phyloP scores from a whole-genome alignment of 2,329 filamentous ascomycete species.

The Emmonsiellopsis sp. region DNA sequence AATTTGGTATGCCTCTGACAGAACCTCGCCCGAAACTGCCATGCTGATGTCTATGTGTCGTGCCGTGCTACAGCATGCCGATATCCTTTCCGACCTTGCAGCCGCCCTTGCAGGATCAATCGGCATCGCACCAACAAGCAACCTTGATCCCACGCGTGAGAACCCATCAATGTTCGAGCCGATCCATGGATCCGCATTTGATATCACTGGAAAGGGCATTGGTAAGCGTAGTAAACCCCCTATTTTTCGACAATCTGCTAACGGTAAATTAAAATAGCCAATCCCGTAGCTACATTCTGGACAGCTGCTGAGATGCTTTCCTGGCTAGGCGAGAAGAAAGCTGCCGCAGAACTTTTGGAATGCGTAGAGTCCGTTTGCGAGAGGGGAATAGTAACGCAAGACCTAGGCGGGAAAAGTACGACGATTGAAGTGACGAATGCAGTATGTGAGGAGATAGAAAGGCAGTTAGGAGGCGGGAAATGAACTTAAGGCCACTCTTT shows the following conservation, averaged over 20 bases:
- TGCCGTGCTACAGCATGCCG: conserved; percentile 37
- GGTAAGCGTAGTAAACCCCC: conserved; percentile 5
- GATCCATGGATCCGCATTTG: conserved; percentile 54
- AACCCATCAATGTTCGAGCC: conserved; percentile 57
- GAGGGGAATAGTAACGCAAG: conserved; percentile 45
- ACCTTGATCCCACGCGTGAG: conserved; percentile 53
- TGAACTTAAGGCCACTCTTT: not conserved
- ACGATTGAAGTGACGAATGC: conserved; percentile 53
- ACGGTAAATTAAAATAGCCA: conserved; percentile 29
- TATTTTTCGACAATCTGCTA: not conserved
- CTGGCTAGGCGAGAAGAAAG: conserved; percentile 52
- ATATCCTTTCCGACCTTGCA: conserved; percentile 62
- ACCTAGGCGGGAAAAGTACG: conserved; percentile 49
- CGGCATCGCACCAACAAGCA: conserved; percentile 61
- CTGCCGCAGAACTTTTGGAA: conserved; percentile 48
- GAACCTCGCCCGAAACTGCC: not conserved
- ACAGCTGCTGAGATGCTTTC: conserved; percentile 58
- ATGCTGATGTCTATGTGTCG: not conserved
- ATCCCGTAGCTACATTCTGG: conserved; percentile 60
- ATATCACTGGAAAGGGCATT: conserved; percentile 54
- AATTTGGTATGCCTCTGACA: conserved; percentile 27
- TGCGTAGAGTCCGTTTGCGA: conserved; percentile 54
- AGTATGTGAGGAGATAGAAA: conserved; percentile 43
- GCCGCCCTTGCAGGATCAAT: conserved; percentile 62
- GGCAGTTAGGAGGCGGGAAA: conserved; percentile 8